Conservation (phyloP, 768 basidiomycete species). For the Leccinum barrowsii region DNA sequence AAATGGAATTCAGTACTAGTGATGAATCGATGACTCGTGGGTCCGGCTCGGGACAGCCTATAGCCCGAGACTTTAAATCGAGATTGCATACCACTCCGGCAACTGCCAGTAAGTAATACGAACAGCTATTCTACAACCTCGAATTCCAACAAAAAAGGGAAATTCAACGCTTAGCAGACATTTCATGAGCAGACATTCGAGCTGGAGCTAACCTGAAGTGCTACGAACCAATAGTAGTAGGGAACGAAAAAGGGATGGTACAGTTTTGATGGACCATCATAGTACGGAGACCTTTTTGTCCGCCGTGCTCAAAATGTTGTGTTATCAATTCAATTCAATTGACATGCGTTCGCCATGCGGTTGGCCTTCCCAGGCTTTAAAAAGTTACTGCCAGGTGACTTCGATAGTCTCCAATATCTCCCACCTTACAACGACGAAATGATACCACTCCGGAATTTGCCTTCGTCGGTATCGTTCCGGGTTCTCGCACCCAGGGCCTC, state of each 20-base stretch:
- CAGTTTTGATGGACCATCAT: neutral
- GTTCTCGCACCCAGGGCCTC: constrained; percentile 16
- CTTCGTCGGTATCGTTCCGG: constrained; percentile 17
- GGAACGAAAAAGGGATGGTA: neutral
- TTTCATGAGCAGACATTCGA: too few species aligned
- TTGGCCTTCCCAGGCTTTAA: neutral
- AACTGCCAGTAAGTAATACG: too few species aligned
- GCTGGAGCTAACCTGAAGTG: too few species aligned
- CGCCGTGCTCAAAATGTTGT: neutral
- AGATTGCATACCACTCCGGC: too few species aligned
- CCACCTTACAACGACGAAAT: constrained; percentile 3
- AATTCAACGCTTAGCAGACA: neutral
- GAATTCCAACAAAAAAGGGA: neutral
- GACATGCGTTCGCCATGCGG: neutral
- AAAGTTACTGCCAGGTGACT: neutral
- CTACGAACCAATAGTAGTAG: too few species aligned
- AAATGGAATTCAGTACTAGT: too few species aligned
- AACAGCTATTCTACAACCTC: neutral
- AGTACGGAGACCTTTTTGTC: neutral
- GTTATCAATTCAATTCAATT: neutral
- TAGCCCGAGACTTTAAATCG: too few species aligned
- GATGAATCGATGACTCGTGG: too few species aligned
- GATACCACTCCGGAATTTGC: constrained; percentile 14
- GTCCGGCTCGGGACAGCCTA: too few species aligned
- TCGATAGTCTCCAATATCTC: neutral